A percentile compares a stretch with the other conserved stretches of the same genome.
These are phyloP conservation scores for Dioscorea alata DNA, from an alignment of 106 monocot genomes.

Conservation along the genomic window DNA sequence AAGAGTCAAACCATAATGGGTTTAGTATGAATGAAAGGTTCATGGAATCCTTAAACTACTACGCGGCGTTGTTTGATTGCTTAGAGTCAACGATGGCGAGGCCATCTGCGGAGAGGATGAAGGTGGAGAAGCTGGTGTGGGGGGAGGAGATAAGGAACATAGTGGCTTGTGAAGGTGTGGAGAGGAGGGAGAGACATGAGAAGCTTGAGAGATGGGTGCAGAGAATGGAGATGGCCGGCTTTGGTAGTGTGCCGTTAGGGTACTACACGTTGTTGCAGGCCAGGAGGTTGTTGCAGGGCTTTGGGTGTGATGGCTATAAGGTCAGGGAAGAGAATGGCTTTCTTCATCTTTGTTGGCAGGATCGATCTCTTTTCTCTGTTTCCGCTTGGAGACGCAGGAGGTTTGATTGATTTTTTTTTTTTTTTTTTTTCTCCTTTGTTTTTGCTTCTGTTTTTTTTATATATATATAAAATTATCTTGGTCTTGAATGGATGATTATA, in stretches of 20 bases:
- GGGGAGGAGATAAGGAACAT: constrained; percentile 75
- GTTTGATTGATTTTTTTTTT: constrained; percentile 19
- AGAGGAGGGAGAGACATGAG: constrained; percentile 76
- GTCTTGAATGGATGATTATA: too few relatives aligned
- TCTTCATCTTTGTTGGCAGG: constrained; percentile 59
- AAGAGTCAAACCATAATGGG: constrained; percentile 77
- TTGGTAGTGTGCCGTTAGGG: constrained; percentile 44
- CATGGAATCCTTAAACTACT: constrained; percentile 81
- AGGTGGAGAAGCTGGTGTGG: constrained; percentile 52
- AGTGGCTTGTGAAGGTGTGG: constrained; percentile 57
- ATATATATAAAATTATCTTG: too few relatives aligned
- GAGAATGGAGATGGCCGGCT: constrained; percentile 42
- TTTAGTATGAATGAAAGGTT: constrained; percentile 51
- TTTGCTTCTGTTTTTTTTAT: too few relatives aligned
- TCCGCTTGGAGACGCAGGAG: constrained; percentile 65
- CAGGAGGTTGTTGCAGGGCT: constrained; percentile 45
- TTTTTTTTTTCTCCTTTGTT: too few relatives aligned
- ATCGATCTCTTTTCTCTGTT: constrained; percentile 49
- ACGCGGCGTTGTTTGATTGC: constrained; percentile 85
- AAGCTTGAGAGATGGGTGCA: constrained; percentile 48
- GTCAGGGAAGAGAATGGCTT: constrained; percentile 47
- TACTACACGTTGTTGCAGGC: constrained; percentile 42
- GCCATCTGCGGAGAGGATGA: constrained; percentile 30
- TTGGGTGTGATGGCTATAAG: constrained; percentile 37
- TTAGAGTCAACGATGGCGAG: constrained; percentile 48